Conservation (phyloP, 176 grass and related monocot genomes). For the Triticum urartu region DNA sequence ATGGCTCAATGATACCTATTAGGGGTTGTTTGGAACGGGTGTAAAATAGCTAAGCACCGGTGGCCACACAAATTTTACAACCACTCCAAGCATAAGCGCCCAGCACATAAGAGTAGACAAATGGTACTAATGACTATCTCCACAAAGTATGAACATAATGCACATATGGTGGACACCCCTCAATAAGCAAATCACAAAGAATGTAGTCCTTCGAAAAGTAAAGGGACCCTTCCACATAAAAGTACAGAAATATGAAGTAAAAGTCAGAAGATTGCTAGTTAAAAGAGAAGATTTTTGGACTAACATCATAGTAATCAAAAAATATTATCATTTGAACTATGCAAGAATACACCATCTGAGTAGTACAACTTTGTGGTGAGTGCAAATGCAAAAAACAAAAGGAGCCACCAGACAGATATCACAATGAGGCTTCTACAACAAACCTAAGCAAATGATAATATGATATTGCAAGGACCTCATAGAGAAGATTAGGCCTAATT, state of each 20-base stretch:
- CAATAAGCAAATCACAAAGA: neutral
- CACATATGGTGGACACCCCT: neutral
- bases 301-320: constrained; percentile 15
- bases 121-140: neutral
- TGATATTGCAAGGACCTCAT: neutral
- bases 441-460: neutral
- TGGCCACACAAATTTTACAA: too few species aligned
- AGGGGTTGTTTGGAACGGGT: too few species aligned
- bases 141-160: neutral
- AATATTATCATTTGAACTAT: constrained; percentile 34
- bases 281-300: constrained; percentile 31
- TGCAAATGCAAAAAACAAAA: neutral
- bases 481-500: constrained; percentile 28
- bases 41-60: too few species aligned
- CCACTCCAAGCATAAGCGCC: too few species aligned
- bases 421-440: neutral
- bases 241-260: neutral
- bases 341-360: neutral
- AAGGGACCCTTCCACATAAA: neutral
- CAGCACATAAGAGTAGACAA: too few species aligned
- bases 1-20: neutral
- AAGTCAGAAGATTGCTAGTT: constrained; percentile 17
- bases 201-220: neutral
- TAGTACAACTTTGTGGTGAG: neutral
- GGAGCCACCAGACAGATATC: neutral